Evolutionary conservation across 306 rosid genomes (phyloP), one percentile per base, ranked within the genome.

Genomic region (Trifolium dubium): DNA sequence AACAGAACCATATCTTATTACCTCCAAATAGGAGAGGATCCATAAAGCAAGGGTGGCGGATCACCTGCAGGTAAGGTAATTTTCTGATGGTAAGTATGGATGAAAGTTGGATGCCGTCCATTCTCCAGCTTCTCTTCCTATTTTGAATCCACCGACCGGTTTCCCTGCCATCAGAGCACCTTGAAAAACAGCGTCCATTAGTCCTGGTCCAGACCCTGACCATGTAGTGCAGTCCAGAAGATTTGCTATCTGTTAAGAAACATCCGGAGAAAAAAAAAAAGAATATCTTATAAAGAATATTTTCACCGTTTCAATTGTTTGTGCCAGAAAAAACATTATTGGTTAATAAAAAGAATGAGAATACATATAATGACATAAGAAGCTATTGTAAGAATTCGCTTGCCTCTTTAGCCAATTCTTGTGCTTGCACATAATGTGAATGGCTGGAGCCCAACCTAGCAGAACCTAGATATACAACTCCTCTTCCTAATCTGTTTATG

Each of bases 181-280:
- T 83, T 91, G 87, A 18, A 89, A 85, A 61, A 87, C 96, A 30
- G 98, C 98, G 56, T 91, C 97, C 98, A 94, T 94, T 39, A 94
- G 74, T 55, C 98, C 97, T 2, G 98, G 98, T 76, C 98, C 98
- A 28, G 77, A 96, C 59, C 97, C 97, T 23, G 92, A 75, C 98
- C 98, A 94, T 10, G 98, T 71, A 56, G 98, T 91, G 80, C 97
- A 89, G 50, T 85, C 88, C 89, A 94, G 73, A 78, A 94, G 97
- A 54, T 72, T 85, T 59, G 92, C 92, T 76, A 91, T 79, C 98
- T 94, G 88, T 44, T 0, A 44, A 54, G 13, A 12, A 81, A 62
- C 35, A 19, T 9, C 3, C 3, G 4, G 1, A 8, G 11, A 54
- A 9, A 8, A 18, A 14, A 34, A 19, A 62, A 47, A 54, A 58